Evolutionary conservation across 495 filamentous ascomycete species (phyloP).

Genomic region (Aspergillus indologenus): DNA sequence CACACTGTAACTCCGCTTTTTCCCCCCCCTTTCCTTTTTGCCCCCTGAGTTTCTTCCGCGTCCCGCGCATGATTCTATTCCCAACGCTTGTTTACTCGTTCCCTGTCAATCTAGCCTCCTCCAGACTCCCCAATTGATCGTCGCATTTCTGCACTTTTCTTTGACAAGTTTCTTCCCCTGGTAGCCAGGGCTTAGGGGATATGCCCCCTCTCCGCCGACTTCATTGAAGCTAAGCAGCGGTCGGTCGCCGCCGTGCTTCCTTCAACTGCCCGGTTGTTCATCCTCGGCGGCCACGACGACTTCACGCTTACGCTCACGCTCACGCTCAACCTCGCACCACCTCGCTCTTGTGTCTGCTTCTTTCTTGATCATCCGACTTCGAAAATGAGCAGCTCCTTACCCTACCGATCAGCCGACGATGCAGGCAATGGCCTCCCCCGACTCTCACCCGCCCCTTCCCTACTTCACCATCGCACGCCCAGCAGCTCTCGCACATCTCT

Average conservation of each 20-base stretch:
- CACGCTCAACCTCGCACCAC: slow-evolving; percentile 1
- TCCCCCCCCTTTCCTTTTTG: background rate
- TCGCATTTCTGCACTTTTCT: background rate
- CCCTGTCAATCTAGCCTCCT: too few species aligned
- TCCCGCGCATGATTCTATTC: background rate
- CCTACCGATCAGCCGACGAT: slow-evolving; percentile 45
- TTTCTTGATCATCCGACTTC: slow-evolving; percentile 1
- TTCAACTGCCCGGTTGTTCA: background rate
- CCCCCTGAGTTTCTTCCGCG: background rate
- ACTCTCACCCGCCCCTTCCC: slow-evolving; percentile 52
- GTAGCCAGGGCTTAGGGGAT: background rate
- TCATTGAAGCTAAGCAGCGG: background rate
- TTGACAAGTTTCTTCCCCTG: background rate
- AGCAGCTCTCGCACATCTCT: slow-evolving; percentile 43
- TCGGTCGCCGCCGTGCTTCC: background rate
- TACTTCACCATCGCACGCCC: slow-evolving; percentile 50
- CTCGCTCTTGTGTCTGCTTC: slow-evolving; percentile 5
- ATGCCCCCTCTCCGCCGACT: background rate
- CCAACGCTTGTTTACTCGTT: too few species aligned
- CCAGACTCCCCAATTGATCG: background rate
- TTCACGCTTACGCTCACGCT: slow-evolving; percentile 1
- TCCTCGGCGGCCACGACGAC: background rate
- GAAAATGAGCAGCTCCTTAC: slow-evolving; percentile 44
- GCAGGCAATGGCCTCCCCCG: slow-evolving; percentile 51
- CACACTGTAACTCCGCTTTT: background rate